Evolutionary conservation across 2,329 filamentous ascomycete genomes (phyloP).

Genomic region (Phialophora expanda): DNA sequence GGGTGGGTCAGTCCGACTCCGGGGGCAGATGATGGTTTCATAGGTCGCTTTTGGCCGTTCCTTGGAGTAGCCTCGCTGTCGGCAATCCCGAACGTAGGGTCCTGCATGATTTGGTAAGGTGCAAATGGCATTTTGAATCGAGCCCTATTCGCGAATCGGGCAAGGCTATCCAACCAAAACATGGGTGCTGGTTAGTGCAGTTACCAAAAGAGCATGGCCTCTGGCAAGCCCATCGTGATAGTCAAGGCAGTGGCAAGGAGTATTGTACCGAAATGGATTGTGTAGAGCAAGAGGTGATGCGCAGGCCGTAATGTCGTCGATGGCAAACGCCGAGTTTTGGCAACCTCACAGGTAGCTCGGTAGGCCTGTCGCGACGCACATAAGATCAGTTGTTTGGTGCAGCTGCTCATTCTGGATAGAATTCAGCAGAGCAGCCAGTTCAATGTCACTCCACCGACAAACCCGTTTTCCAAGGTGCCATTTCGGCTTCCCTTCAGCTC

Average conservation of each 20-base stretch:
- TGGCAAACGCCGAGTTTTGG: not conserved
- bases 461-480: not conserved
- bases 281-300: not conserved
- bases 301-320: not conserved
- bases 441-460: not conserved
- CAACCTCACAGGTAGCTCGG: not conserved
- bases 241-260: not conserved
- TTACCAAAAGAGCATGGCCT: not conserved
- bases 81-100: conserved; percentile 9
- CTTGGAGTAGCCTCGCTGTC: not conserved
- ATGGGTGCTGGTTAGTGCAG: not conserved
- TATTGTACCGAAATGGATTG: not conserved
- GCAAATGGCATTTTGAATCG: conserved; percentile 10
- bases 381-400: not conserved
- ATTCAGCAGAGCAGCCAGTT: not conserved
- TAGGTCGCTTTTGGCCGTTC: not conserved
- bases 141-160: not conserved
- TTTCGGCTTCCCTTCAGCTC: not conserved
- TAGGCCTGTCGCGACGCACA: not conserved
- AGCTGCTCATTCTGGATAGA: not conserved
- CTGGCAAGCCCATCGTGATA: not conserved
- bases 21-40: not conserved
- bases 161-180: conserved; percentile 36
- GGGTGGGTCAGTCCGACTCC: not conserved
- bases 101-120: conserved; percentile 10